These are phyloP conservation scores for Yueomyces sp. DNA, from an alignment of 805 yeast genomes.

Conservation along the genomic window DNA sequence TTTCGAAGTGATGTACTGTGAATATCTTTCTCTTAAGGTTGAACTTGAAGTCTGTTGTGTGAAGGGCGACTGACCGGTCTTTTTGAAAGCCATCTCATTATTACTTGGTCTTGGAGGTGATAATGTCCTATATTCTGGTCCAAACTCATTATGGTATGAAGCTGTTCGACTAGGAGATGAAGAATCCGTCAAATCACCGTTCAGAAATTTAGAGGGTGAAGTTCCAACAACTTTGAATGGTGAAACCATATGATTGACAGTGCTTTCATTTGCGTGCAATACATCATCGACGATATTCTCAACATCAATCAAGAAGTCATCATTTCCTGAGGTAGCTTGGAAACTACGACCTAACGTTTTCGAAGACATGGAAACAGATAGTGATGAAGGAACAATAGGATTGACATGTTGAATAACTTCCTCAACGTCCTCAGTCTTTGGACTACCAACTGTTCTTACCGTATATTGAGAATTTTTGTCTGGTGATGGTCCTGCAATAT, in stretches of 20 bases:
- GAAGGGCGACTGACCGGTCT: too few relatives aligned
- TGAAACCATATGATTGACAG: neutral
- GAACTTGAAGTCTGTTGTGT: too few relatives aligned
- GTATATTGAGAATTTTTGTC: neutral
- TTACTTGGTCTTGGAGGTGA: neutral
- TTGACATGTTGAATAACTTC: neutral
- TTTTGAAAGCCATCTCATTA: too few relatives aligned
- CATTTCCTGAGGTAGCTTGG: neutral
- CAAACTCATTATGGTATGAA: too few relatives aligned
- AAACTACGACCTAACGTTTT: neutral
- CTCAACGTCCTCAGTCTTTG: neutral
- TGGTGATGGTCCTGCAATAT: neutral
- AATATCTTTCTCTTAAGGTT: too few relatives aligned
- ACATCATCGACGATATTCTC: constrained; percentile 1
- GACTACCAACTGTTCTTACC: neutral
- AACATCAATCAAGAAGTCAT: neutral
- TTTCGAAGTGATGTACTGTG: too few relatives aligned
- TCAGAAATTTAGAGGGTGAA: constrained; percentile 12
- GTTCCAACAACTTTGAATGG: constrained; percentile 11
- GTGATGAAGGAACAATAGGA: neutral
- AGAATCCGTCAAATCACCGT: neutral
- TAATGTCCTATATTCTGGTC: neutral
- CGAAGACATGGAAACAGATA: neutral
- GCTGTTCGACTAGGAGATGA: neutral
- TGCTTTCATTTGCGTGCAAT: neutral